Evolutionary conservation across 2,329 filamentous ascomycete species (phyloP), one percentile per base, ranked within the genome.

Genomic region (Scopulariopsis brevicaulis): DNA sequence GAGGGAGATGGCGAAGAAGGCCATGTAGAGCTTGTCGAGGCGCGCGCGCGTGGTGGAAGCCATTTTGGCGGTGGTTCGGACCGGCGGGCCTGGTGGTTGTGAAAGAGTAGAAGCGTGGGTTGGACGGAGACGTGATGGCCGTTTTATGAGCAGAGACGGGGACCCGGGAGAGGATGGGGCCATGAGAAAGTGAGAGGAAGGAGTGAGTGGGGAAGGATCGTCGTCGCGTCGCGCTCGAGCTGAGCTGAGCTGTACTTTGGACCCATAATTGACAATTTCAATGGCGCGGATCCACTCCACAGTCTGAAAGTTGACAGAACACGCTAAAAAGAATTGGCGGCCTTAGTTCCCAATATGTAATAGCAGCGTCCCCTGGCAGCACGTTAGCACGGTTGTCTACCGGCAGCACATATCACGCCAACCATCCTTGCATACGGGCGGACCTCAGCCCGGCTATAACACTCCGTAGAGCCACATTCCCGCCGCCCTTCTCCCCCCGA

Each of bases 1-100:
- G 14, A 58, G 35, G 56, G 56, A 53, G 56, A 58, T 54, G 62
- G 15, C 59, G 59, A 53, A 40, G 35, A 51, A 18, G 25, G 50
- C 51, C 3, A 35, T 7, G 15, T 22, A 53, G 55, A 35, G 46
- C 51, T 52, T 35, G 28, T 46, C 51, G 50, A 51, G 55, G 37
- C 57, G 25, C 46, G 52, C 34, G 48, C 57, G 55, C 43, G 22
- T 28, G 14, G 52, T 40, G n/a, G 50, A 46, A 5, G 15, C 46
- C 46, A 50, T 50, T 4, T 40, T 40, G 37, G 37, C 37, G 37
- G 37, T 40, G 37, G 37, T 14, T 40, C 12, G 37, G 37, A 7
- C 12, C 12, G 18, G 34, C 34, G 37, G 37, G 37, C 12, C 12
- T 40, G 4, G 11, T 40, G 4, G 11, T 14, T 15, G 12, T 4